These are phyloP conservation scores for Mallotus nudiflorus DNA, from an alignment of 345 rosid genomes.

Conservation along the genomic window DNA sequence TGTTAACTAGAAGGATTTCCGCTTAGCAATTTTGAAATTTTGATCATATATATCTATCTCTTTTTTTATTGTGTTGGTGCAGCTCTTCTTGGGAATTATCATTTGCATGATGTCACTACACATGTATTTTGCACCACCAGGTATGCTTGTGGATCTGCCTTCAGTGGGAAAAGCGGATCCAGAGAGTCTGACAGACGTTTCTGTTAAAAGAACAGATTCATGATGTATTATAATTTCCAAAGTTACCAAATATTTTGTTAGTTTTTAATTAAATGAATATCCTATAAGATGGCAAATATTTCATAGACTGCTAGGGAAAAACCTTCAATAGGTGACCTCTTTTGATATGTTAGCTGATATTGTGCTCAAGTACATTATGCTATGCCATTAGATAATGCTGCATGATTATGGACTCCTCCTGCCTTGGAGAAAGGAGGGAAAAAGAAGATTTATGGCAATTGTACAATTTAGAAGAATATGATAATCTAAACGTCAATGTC, in stretches of 20 bases:
- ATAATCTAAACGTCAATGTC: neutral
- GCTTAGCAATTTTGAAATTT: no score
- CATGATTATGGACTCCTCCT: neutral
- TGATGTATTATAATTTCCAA: no score
- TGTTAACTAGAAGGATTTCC: no score
- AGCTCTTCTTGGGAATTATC: conserved; percentile 92
- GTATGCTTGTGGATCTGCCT: conserved; percentile 65
- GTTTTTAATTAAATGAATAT: no score
- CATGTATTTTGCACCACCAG: conserved; percentile 89
- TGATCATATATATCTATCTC: no score
- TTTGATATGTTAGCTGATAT: no score
- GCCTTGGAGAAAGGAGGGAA: neutral
- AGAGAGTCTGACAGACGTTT: conserved; percentile 57
- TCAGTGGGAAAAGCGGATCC: conserved; percentile 35
- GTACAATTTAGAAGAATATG: neutral
- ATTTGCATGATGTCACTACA: conserved; percentile 96
- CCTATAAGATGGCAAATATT: no score
- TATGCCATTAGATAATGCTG: neutral
- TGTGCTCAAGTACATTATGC: no score
- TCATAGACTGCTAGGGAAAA: no score
- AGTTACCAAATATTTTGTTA: no score
- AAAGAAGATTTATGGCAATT: neutral
- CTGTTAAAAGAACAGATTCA: conserved; percentile 49
- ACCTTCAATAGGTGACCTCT: no score
- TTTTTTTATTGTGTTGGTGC: conserved; percentile 28